Evolutionary conservation across 2,329 filamentous ascomycete species (phyloP).

Genomic region (Alternaria incomplexa): DNA sequence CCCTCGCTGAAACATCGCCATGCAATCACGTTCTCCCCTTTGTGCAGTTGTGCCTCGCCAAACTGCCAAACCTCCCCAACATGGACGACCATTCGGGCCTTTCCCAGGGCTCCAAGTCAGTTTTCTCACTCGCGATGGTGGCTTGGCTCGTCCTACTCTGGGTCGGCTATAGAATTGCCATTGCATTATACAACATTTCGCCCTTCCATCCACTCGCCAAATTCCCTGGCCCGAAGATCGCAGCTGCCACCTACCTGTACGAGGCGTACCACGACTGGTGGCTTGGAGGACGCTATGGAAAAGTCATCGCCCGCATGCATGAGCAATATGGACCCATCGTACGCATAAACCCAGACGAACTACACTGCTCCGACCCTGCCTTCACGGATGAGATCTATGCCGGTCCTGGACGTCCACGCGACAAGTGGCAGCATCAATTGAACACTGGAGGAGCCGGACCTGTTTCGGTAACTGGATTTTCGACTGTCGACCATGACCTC

Average conservation of each 20-base stretch:
- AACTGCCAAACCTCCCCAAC: constrained; percentile 4
- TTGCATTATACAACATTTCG: constrained; percentile 33
- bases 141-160: constrained; percentile 22
- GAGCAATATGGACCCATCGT: constrained; percentile 36
- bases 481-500: constrained; percentile 36
- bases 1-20: constrained; percentile 13
- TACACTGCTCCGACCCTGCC: constrained; percentile 39
- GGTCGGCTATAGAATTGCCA: constrained; percentile 24
- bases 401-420: constrained; percentile 25
- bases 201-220: constrained; percentile 30
- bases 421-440: constrained; percentile 33
- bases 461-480: constrained; percentile 33
- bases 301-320: constrained; percentile 43
- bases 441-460: constrained; percentile 35
- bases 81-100: constrained; percentile 27
- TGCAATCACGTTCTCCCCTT: constrained; percentile 3
- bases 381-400: constrained; percentile 46
- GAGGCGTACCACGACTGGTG: constrained; percentile 40
- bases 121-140: constrained; percentile 18
- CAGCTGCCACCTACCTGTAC: constrained; percentile 34
- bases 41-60: constrained; percentile 10
- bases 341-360: constrained; percentile 42
- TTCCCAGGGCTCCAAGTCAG: constrained; percentile 10
- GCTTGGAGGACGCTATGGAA: constrained; percentile 41
- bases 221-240: constrained; percentile 40